These are phyloP conservation scores for Schizochytrium sp. DNA, from an alignment of 108 stramenopile species.

Conservation along the genomic window DNA sequence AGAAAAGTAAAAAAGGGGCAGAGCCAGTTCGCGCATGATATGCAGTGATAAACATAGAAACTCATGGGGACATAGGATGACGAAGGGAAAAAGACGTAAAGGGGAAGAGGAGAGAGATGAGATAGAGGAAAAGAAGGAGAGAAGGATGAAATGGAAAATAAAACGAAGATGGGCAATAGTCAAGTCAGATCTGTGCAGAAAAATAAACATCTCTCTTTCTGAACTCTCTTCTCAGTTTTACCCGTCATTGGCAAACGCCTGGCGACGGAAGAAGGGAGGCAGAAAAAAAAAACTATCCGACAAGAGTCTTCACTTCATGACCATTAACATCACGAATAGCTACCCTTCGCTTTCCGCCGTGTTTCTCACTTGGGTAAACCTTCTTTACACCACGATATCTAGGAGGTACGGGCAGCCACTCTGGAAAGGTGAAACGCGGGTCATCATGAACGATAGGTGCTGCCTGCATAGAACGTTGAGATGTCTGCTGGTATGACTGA, in stretches of 20 bases:
- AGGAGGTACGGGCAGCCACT: conserved; percentile 41
- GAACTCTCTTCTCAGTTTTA: neutral
- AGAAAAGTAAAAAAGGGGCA: too few species aligned
- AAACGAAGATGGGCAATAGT: neutral
- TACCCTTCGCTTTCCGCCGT: conserved; percentile 59
- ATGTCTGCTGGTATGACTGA: neutral
- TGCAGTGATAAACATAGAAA: too few species aligned
- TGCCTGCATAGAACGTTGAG: neutral
- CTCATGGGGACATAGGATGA: too few species aligned
- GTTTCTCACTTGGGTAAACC: conserved; percentile 56
- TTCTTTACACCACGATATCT: conserved; percentile 59
- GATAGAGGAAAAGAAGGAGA: neutral
- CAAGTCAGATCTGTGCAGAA: neutral
- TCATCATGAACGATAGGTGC: neutral
- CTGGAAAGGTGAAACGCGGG: conserved; percentile 47
- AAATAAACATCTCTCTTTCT: neutral
- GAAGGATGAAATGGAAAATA: neutral
- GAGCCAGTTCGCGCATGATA: too few species aligned
- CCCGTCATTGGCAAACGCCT: too few species aligned
- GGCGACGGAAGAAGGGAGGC: too few species aligned
- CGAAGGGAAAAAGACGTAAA: too few species aligned
- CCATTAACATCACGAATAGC: conserved; percentile 54
- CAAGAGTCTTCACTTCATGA: conserved; percentile 6
- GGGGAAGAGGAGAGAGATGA: too few species aligned
- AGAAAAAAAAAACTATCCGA: neutral